Evolutionary conservation across 345 rosid species (phyloP).

Genomic region (Turnera subulata): DNA sequence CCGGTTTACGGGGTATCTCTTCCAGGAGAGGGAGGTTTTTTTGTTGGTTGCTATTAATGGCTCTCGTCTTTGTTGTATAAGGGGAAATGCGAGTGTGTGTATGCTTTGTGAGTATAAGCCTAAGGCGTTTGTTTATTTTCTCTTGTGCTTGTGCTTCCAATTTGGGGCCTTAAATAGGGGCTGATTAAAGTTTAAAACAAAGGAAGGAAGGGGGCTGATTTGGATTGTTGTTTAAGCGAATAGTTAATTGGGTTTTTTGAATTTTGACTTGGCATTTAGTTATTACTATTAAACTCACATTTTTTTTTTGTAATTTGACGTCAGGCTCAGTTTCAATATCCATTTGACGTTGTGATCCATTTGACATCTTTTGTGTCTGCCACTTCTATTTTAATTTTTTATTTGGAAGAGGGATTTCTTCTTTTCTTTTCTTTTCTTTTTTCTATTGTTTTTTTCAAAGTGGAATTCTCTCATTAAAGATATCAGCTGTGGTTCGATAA

Average conservation of each 20-base stretch:
- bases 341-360: slow-evolving; percentile 25
- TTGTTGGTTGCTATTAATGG: too few species aligned
- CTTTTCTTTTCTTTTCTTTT: too few species aligned
- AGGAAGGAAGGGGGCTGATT: too few species aligned
- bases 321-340: slow-evolving; percentile 18
- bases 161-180: slow-evolving; percentile 18
- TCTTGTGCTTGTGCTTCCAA: not conserved
- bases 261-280: not conserved
- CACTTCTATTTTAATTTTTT: slow-evolving; percentile 14
- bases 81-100: too few species aligned
- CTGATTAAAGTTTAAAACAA: slow-evolving; percentile 4
- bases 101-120: not conserved
- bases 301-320: slow-evolving; percentile 3
- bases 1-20: not conserved
- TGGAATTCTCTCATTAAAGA: not conserved
- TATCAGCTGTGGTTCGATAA: too few species aligned
- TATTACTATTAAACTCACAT: slow-evolving; percentile 13
- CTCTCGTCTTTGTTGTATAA: too few species aligned
- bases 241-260: not conserved
- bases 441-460: too few species aligned
- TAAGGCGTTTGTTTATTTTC: not conserved
- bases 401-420: not conserved
- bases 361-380: slow-evolving; percentile 26
- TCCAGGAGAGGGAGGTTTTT: not conserved
- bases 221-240: too few species aligned